These are phyloP conservation scores for Lodderomyces metapsilosis DNA, from an alignment of 1,139 yeast species.

Conservation along the genomic window DNA sequence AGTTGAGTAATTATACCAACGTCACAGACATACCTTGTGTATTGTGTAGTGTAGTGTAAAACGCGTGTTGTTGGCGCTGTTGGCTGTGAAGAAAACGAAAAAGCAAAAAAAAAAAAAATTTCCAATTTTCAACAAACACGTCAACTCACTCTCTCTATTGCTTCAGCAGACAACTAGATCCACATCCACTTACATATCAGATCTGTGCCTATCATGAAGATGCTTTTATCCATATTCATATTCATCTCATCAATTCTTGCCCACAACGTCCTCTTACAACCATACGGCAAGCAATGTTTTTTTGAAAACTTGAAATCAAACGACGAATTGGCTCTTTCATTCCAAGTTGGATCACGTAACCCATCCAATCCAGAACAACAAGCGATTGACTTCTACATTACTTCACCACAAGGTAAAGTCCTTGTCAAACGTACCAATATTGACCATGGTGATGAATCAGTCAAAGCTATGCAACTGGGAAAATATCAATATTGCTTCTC, in stretches of 20 bases:
- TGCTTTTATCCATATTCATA: slow-evolving; percentile 6
- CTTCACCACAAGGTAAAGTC: slow-evolving; percentile 59
- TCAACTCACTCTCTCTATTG: too few species aligned
- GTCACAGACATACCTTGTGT: not conserved
- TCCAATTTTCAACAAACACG: too few species aligned
- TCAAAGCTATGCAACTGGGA: slow-evolving; percentile 67
- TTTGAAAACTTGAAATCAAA: slow-evolving; percentile 77
- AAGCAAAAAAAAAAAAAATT: too few species aligned
- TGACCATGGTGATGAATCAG: slow-evolving; percentile 78
- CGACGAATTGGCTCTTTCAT: slow-evolving; percentile 85
- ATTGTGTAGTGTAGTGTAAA: not conserved
- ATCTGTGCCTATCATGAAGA: slow-evolving; percentile 6
- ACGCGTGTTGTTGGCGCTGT: too few species aligned
- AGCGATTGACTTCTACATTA: slow-evolving; percentile 67
- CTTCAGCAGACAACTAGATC: too few species aligned
- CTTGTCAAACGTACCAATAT: slow-evolving; percentile 51
- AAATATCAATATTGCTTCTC: slow-evolving; percentile 88
- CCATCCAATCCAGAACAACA: slow-evolving; percentile 75
- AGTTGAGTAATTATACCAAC: too few species aligned
- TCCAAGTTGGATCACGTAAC: slow-evolving; percentile 93
- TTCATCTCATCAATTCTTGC: slow-evolving; percentile 39
- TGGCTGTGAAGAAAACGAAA: too few species aligned
- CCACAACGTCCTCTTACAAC: slow-evolving; percentile 81
- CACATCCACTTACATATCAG: not conserved
- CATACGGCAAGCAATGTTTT: slow-evolving; percentile 86